Evolutionary conservation across 2,329 filamentous ascomycete species (phyloP).

Genomic region (Sporothrix inflata): DNA sequence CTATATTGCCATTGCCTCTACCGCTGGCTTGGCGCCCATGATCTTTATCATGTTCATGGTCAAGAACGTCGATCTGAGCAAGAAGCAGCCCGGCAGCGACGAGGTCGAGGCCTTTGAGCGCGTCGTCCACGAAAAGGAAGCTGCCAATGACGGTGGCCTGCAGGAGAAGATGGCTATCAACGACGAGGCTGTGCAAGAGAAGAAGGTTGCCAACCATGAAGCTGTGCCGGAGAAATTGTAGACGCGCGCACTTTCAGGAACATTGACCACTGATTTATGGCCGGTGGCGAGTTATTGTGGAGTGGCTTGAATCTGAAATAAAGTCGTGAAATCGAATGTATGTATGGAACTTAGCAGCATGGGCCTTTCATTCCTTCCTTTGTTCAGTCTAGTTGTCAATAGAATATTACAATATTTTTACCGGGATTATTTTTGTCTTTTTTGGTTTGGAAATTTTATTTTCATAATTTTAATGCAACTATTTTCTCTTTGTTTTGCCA

Average conservation of each 20-base stretch:
- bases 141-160: no score
- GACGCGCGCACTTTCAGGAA: background rate
- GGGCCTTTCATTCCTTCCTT: no score
- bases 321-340: no score
- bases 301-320: background rate
- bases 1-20: slow-evolving; percentile 40
- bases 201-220: background rate
- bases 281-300: background rate
- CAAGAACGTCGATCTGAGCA: slow-evolving; percentile 24
- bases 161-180: background rate
- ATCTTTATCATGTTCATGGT: slow-evolving; percentile 27
- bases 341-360: no score
- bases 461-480: no score
- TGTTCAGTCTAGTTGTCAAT: no score
- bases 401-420: no score
- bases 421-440: no score
- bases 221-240: background rate
- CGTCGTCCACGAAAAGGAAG: background rate
- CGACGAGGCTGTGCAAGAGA: background rate
- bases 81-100: slow-evolving; percentile 3
- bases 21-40: slow-evolving; percentile 18
- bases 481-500: no score
- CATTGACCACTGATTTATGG: background rate
- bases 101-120: slow-evolving; percentile 10
- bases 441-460: no score